A percentile compares a stretch with the other conserved stretches of the same genome.
These are phyloP conservation scores for Aspergillus sp. DNA, from an alignment of 2,329 filamentous ascomycete species.

Conservation along the genomic window DNA sequence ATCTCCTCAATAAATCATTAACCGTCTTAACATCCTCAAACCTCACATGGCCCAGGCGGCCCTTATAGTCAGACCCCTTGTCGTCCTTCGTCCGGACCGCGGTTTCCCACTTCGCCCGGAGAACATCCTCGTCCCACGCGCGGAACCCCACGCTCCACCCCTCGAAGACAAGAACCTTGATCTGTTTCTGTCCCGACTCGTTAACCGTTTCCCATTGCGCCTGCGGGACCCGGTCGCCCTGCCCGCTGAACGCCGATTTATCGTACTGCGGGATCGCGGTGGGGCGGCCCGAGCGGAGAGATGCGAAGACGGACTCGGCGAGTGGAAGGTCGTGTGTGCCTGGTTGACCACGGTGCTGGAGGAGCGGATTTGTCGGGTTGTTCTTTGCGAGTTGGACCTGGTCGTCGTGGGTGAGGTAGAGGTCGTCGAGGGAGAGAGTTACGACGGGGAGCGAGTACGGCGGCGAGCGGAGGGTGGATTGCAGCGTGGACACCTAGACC, in stretches of 20 bases:
- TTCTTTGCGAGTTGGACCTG: conserved; percentile 64
- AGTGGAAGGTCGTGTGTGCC: conserved; percentile 77
- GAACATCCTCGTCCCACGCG: conserved; percentile 55
- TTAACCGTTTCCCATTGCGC: conserved; percentile 60
- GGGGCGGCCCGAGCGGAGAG: conserved; percentile 52
- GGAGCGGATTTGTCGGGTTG: conserved; percentile 69
- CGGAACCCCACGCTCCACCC: conserved; percentile 91
- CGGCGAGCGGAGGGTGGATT: conserved; percentile 57
- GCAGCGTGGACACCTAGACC: conserved; percentile 59
- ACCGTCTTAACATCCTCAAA: conserved; percentile 58
- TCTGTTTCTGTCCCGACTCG: conserved; percentile 28
- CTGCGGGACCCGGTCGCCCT: conserved; percentile 70
- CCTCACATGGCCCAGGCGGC: conserved; percentile 55
- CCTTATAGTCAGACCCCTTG: conserved; percentile 43
- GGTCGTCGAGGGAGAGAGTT: conserved; percentile 82
- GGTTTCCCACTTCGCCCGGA: conserved; percentile 55
- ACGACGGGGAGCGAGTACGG: conserved; percentile 63
- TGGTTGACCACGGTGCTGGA: conserved; percentile 81
- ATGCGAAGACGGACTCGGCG: conserved; percentile 61
- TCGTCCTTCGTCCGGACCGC: conserved; percentile 49
- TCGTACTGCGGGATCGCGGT: conserved; percentile 75
- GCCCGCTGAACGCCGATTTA: conserved; percentile 73
- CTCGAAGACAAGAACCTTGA: conserved; percentile 75
- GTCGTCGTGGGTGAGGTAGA: conserved; percentile 74
- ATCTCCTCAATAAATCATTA: conserved; percentile 58